Percentiles rank a stretch among this genome's conserved stretches.
These are phyloP conservation scores for Tulasnella sp. DNA, from an alignment of 768 basidiomycete genomes.

Conservation along the genomic window DNA sequence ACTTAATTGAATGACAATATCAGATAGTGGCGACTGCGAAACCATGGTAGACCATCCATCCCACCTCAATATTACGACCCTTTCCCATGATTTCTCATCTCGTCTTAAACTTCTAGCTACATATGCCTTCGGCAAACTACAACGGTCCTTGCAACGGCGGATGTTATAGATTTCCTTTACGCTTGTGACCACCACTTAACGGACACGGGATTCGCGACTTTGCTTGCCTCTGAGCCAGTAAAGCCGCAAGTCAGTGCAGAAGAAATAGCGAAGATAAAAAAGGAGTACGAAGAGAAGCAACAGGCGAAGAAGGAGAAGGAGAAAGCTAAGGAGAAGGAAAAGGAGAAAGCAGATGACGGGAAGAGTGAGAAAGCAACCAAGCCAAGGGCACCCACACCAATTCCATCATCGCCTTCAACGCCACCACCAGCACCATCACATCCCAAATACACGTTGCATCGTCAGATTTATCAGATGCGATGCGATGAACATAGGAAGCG, in stretches of 20 bases:
- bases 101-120: slow-evolving; percentile 20
- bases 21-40: slow-evolving; percentile 70
- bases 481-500: slow-evolving; percentile 61
- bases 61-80: slow-evolving; percentile 5
- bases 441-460: slow-evolving; percentile 61
- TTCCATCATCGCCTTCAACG: slow-evolving; percentile 28
- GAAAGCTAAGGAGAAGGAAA: slow-evolving; percentile 9
- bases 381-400: slow-evolving; percentile 23
- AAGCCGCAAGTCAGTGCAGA: slow-evolving; percentile 39
- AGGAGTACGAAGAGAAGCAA: slow-evolving; percentile 48
- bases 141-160: slow-evolving; percentile 73
- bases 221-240: slow-evolving; percentile 32
- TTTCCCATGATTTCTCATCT: background rate
- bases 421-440: slow-evolving; percentile 19
- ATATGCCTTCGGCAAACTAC: slow-evolving; percentile 62
- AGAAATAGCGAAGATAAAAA: slow-evolving; percentile 73
- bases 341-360: slow-evolving; percentile 20
- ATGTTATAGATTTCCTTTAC: slow-evolving; percentile 79
- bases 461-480: slow-evolving; percentile 73
- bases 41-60: slow-evolving; percentile 35
- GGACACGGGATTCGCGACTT: slow-evolving; percentile 64
- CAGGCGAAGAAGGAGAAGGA: slow-evolving; percentile 19
- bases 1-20: background rate
- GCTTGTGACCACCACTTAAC: slow-evolving; percentile 69
- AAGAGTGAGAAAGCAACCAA: slow-evolving; percentile 21